phyloP scores from a whole-genome alignment of 1,284 basidiomycete species.

The Chiua sp. region DNA sequence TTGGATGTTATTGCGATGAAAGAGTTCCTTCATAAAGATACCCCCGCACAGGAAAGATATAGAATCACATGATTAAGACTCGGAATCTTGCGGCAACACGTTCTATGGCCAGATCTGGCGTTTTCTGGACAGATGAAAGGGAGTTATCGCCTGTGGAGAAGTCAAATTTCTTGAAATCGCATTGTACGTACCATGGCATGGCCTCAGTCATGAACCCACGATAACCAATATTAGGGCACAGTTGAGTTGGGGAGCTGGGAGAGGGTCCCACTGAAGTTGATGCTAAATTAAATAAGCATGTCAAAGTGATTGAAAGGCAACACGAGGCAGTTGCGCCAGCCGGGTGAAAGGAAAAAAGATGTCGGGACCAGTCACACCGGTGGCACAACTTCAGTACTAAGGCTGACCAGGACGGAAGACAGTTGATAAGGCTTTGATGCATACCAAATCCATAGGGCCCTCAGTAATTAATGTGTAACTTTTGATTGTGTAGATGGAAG shows the following conservation, averaged over 20 bases:
- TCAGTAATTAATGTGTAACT: not conserved
- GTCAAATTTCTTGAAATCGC: not conserved
- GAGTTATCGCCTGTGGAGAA: not conserved
- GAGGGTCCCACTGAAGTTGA: not conserved
- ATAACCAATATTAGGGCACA: too few species aligned
- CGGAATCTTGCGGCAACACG: constrained; percentile 41
- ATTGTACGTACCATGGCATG: not conserved
- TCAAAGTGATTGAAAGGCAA: constrained; percentile 2
- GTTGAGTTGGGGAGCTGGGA: not conserved
- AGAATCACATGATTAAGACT: constrained; percentile 37
- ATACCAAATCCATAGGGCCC: not conserved
- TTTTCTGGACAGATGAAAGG: constrained; percentile 6
- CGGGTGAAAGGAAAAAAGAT: not conserved
- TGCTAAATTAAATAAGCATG: not conserved
- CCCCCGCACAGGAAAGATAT: not conserved
- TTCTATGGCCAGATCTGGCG: constrained; percentile 19
- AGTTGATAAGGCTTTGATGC: too few species aligned
- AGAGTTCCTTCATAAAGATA: constrained; percentile 22
- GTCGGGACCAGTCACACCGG: constrained; percentile 1
- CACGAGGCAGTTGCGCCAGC: constrained; percentile 7
- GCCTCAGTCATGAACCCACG: not conserved
- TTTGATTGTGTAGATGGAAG: not conserved
- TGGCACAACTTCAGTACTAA: not conserved
- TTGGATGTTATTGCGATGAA: constrained; percentile 25
- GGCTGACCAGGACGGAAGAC: constrained; percentile 1